Evolutionary conservation across 1,284 basidiomycete species (phyloP).

Genomic region (Ceratobasidium sp.): DNA sequence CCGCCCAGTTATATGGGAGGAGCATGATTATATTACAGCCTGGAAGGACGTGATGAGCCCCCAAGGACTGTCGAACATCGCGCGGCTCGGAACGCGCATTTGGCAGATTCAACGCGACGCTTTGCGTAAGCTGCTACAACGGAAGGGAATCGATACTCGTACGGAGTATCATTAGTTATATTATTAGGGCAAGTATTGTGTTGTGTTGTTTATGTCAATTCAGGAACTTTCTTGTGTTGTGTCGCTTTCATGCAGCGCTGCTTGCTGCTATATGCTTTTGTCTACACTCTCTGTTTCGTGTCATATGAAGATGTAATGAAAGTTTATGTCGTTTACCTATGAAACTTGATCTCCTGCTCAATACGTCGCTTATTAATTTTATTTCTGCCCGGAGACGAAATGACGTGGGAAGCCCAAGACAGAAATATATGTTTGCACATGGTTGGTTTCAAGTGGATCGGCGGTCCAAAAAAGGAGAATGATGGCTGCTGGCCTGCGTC

Average conservation of each 20-base stretch:
- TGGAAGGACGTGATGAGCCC: constrained; percentile 22
- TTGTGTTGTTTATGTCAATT: not conserved
- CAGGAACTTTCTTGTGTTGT: not conserved
- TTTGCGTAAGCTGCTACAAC: not conserved
- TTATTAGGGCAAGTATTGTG: not conserved
- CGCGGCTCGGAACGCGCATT: not conserved
- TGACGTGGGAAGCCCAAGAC: too few relatives aligned
- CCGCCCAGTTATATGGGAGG: constrained; percentile 6
- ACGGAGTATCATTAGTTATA: too few relatives aligned
- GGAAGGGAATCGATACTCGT: not conserved
- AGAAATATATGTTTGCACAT: too few relatives aligned
- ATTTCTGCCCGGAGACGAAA: too few relatives aligned
- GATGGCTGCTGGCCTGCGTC: too few relatives aligned
- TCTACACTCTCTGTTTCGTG: not conserved
- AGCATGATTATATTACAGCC: constrained; percentile 4
- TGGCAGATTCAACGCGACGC: constrained; percentile 20
- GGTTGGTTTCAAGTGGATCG: too few relatives aligned
- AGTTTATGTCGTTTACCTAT: too few relatives aligned
- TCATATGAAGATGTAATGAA: too few relatives aligned
- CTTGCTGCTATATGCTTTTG: not conserved
- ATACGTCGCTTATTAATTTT: too few relatives aligned
- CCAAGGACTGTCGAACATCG: constrained; percentile 1
- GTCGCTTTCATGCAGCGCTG: not conserved
- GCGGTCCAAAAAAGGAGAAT: too few relatives aligned
- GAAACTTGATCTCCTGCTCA: too few relatives aligned